Conservation (phyloP, 257 asterid species). For the Ligustrum vulgare region DNA sequence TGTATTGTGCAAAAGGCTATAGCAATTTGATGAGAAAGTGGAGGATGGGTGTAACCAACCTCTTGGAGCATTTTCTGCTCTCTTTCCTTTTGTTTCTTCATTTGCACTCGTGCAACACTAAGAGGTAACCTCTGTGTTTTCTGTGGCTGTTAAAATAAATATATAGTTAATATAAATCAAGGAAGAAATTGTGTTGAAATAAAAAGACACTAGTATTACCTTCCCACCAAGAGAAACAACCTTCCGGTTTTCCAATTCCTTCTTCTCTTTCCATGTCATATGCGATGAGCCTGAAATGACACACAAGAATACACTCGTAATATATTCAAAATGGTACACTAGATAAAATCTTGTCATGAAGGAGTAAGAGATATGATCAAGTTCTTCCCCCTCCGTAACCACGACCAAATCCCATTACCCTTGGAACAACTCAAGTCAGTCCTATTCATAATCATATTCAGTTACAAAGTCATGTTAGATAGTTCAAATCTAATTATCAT, state of each 20-base stretch:
- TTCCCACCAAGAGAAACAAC: slow-evolving; percentile 81
- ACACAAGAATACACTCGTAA: neutral
- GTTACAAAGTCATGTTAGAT: no score
- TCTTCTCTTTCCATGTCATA: slow-evolving; percentile 78
- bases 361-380: neutral
- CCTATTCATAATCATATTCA: no score
- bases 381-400: no score
- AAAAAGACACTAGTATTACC: slow-evolving; percentile 29
- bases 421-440: no score
- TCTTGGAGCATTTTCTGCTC: slow-evolving; percentile 62
- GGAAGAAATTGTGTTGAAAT: neutral
- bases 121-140: slow-evolving; percentile 84
- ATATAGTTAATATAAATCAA: neutral
- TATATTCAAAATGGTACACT: no score
- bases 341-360: neutral
- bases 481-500: no score
- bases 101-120: slow-evolving; percentile 67
- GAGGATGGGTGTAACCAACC: slow-evolving; percentile 58
- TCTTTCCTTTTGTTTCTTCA: slow-evolving; percentile 88
- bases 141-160: slow-evolving; percentile 45
- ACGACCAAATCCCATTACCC: no score
- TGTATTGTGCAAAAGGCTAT: neutral
- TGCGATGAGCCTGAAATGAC: slow-evolving; percentile 46
- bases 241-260: slow-evolving; percentile 68
- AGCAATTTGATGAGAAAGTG: slow-evolving; percentile 3